Conservation (phyloP, 1,284 basidiomycete genomes). For the Cystobasidium pallidum region DNA sequence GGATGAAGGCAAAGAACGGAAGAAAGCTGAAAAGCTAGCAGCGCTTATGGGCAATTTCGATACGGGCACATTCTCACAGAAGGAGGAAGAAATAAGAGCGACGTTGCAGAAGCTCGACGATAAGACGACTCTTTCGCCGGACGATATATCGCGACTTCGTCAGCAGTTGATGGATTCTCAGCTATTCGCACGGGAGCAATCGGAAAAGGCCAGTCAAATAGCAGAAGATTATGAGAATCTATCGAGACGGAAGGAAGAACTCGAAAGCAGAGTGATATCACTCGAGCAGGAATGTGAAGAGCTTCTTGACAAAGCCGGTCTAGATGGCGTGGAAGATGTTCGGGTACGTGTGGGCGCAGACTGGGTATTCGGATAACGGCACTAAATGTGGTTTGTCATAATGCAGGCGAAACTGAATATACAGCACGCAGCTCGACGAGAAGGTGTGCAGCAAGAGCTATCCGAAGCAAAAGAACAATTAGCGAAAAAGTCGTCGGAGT, state of each 20-base stretch:
- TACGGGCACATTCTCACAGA: slow-evolving; percentile 85
- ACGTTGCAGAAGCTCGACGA: slow-evolving; percentile 78
- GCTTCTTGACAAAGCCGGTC: slow-evolving; percentile 64
- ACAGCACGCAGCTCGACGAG: slow-evolving; percentile 89
- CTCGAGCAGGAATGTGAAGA: slow-evolving; percentile 96
- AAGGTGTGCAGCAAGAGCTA: slow-evolving; percentile 83
- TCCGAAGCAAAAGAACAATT: slow-evolving; percentile 88
- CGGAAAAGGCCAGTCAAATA: slow-evolving; percentile 82
- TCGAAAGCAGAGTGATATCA: slow-evolving; percentile 77
- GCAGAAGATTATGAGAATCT: slow-evolving; percentile 92
- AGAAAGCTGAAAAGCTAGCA: slow-evolving; percentile 99
- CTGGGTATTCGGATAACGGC: not conserved
- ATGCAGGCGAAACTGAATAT: slow-evolving; percentile 84
- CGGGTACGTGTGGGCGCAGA: slow-evolving; percentile 67
- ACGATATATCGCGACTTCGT: slow-evolving; percentile 78
- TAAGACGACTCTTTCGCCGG: slow-evolving; percentile 63
- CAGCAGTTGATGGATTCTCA: slow-evolving; percentile 89
- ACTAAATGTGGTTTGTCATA: not conserved
- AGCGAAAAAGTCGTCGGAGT: slow-evolving; percentile 82
- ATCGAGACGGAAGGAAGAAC: slow-evolving; percentile 77
- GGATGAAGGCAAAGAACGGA: slow-evolving; percentile 94
- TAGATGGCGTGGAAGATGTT: slow-evolving; percentile 73
- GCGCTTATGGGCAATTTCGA: slow-evolving; percentile 99
- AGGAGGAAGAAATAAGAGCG: slow-evolving; percentile 85
- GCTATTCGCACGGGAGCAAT: slow-evolving; percentile 78